Evolutionary conservation across 2,329 filamentous ascomycete species (phyloP), one percentile per base, ranked within the genome.

Genomic region (Talaromyces sp.): DNA sequence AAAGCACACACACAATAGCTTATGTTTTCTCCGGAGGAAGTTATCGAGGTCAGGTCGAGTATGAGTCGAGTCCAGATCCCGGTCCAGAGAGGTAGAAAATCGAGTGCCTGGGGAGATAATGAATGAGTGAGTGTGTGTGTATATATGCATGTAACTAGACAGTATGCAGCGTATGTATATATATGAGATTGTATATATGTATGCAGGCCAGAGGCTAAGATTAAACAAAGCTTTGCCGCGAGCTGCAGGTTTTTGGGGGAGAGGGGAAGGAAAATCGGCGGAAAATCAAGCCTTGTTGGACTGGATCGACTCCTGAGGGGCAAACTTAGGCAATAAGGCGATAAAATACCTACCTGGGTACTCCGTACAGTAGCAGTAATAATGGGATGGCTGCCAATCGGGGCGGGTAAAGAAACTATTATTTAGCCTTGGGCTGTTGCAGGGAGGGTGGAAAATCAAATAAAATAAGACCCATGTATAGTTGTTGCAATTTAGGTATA

Each of bases 161-260:
- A 59, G 43, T 39, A 43, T 31, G 31, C 25, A 41, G 31, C 39
- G 9, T 45, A 63, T 35, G 31, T 47, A 37, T 62, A 62, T 62
- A 31, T 54, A 47, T 52, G 33, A 39, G 54, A 35, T 39, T 31
- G 33, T 57, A 59, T 45, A 37, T 62, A 61, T 52, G 45, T 47
- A 66, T 66, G 64, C 63, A 62, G 50, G 63, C 59, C 56, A 62
- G 61, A 64, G 50, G 57, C 56, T 61, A 57, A 54, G 52, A 67
- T 60, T 67, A 47, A 63, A 61, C 49, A 59, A 63, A 63, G 47
- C 87, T 86, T 63, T 63, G 61, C 61, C 61, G 61, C 61, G 33
- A 58, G 63, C 63, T 65, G 63, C 63, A 61, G 63, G 57, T 59
- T 59, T 57, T 59, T 49, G 19, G 33, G 45, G 49, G 31, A 4